Base-by-base conservation (phyloP, 768 basidiomycete species). In the Erythrobasidium yunnanense region DNA sequence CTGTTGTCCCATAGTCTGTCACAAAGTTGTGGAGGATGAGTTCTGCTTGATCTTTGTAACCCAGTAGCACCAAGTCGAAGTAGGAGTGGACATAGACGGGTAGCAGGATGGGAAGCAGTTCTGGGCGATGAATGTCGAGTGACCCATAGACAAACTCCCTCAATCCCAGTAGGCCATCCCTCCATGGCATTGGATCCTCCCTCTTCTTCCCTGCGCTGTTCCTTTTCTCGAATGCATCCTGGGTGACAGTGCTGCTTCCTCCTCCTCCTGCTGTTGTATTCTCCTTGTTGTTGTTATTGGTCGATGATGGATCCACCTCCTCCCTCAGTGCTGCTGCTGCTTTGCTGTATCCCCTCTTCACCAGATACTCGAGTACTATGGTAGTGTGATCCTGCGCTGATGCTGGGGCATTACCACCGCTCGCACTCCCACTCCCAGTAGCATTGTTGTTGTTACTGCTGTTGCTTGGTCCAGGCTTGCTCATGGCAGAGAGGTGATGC, bases 1-100 rank as follows among this genome's bases (percentile, higher is more conserved):
- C 47, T 7, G 42, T 38, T 22, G 56, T 25, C 15, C 25, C n/a
- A 46, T 58, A 58, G 56, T 58, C 56, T 20, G 35, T 46, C 35
- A 46, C 38, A 22, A 58, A 46, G 56, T 23, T 27, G 2, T 46
- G 56, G 38, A 42, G 47, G 33, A 58, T 58, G 35, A 46, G 4
- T 25, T 58, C 56, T 20, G 56, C 56, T 22, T 58, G 56, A 25
- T 58, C 56, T 25, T 46, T 38, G 56, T 58, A 58, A 8, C 89
- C 90, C 55, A 85, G 84, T 71, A 90, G 86, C 51, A 97, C 84
- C 53, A 99, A 81, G 75, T 96, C 93, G 30, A 99, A 80, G 76
- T 93, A 96, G 74, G 96, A 96, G 77, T 99, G 90, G 54, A 88
- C 90, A 74, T 96, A 97, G 68, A 99, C 87, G 1, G 95, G 95